A percentile compares a stretch with the other conserved stretches of the same genome.
These are phyloP conservation scores for Tremellales sp. DNA, from an alignment of 1,284 basidiomycete species.

Conservation along the genomic window DNA sequence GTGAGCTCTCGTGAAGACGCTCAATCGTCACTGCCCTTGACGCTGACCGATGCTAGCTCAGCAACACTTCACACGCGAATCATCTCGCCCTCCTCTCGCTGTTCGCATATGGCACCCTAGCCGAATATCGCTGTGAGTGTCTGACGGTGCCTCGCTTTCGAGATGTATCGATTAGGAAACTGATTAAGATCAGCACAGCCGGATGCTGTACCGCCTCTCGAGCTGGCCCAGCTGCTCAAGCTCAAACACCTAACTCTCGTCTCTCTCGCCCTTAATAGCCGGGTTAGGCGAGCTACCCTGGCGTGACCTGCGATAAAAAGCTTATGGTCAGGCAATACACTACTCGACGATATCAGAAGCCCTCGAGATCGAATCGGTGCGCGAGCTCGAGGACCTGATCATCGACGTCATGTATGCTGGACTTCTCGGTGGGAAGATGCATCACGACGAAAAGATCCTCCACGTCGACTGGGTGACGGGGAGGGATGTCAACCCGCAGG, in stretches of 20 bases:
- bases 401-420: constrained; percentile 92
- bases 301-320: background rate
- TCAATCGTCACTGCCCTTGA: constrained; percentile 12
- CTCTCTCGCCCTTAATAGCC: constrained; percentile 64
- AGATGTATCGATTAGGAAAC: background rate
- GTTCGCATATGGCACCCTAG: constrained; percentile 82
- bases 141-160: background rate
- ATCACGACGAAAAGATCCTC: constrained; percentile 79
- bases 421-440: constrained; percentile 80
- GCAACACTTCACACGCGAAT: constrained; percentile 47
- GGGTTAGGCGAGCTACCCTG: constrained; percentile 55
- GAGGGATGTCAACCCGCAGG: constrained; percentile 70
- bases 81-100: constrained; percentile 67
- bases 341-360: constrained; percentile 23
- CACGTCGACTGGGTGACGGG: constrained; percentile 89
- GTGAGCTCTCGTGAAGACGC: constrained; percentile 56
- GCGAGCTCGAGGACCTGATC: constrained; percentile 88
- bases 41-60: constrained; percentile 57
- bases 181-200: constrained; percentile 58
- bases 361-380: constrained; percentile 68
- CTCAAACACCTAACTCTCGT: constrained; percentile 89
- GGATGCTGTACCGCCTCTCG: constrained; percentile 63
- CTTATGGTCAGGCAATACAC: constrained; percentile 22
- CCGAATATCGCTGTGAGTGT: constrained; percentile 61
- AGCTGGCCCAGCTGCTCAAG: constrained; percentile 69